A percentile compares a stretch with the other conserved stretches of the same genome.
Evolutionary conservation across 192 early-diverging fungal genomes (phyloP).

Genomic region (Pilobolus umbonatus): DNA sequence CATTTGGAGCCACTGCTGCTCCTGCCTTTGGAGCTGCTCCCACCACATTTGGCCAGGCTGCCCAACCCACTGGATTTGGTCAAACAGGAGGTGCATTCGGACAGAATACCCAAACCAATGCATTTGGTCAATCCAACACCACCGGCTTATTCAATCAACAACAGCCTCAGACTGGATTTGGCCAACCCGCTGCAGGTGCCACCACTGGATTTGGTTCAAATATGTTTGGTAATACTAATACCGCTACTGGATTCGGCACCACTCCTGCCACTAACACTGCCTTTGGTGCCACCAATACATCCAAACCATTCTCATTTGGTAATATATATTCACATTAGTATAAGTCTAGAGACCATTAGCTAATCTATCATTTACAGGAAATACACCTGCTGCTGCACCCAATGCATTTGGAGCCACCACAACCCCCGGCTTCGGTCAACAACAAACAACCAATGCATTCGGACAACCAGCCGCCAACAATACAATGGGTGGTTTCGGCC

Average conservation of each 20-base stretch:
- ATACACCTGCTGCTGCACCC: constrained; percentile 14
- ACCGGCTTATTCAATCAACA: background rate
- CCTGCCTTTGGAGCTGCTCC: constrained; percentile 35
- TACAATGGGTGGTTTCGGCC: constrained; percentile 1
- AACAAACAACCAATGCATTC: constrained; percentile 14
- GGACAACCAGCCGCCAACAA: constrained; percentile 28
- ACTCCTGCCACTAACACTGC: background rate
- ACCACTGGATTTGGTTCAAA: constrained; percentile 17
- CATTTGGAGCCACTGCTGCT: constrained; percentile 13
- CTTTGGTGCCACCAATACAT: constrained; percentile 28
- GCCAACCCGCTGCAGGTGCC: constrained; percentile 24
- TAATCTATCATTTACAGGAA: background rate
- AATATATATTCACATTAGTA: constrained; percentile 4
- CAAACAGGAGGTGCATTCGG: background rate
- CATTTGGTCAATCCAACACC: constrained; percentile 29
- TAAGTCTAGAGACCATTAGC: background rate
- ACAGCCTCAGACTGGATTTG: background rate
- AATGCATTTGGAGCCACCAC: constrained; percentile 44
- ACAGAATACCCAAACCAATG: background rate
- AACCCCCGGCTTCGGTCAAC: constrained; percentile 38
- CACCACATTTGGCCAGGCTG: constrained; percentile 32
- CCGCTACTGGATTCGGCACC: constrained; percentile 2
- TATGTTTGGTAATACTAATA: no score
- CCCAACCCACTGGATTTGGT: no score
- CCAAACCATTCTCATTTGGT: constrained; percentile 31